A percentile compares a stretch with the other conserved stretches of the same genome.
These are phyloP conservation scores for Xylariaceae sp. DNA, from an alignment of 2,329 filamentous ascomycete species.

Conservation along the genomic window DNA sequence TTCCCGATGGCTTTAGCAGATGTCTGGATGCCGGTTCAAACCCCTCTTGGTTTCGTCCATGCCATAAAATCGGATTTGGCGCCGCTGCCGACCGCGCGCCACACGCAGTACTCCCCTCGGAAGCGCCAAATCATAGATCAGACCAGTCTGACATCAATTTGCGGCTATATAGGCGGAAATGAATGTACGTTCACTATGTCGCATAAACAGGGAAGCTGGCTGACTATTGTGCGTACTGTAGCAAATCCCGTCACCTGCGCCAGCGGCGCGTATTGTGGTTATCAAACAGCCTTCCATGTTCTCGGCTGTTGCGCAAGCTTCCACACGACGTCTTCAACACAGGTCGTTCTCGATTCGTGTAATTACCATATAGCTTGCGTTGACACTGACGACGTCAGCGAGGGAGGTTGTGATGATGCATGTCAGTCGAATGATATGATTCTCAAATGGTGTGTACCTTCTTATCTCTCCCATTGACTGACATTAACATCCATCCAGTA, in stretches of 20 bases:
- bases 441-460: not conserved
- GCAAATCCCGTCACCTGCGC: not conserved
- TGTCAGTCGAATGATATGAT: not conserved
- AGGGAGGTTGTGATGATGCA: not conserved
- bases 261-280: not conserved
- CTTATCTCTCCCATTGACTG: not conserved
- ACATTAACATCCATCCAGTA: not conserved
- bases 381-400: not conserved
- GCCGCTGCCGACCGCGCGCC: not conserved
- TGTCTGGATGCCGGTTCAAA: not conserved
- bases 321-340: not conserved
- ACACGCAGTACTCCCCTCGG: not conserved
- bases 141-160: not conserved
- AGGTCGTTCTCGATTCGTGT: not conserved
- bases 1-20: not conserved
- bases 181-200: not conserved
- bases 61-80: not conserved
- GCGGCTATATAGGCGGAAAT: not conserved
- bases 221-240: not conserved
- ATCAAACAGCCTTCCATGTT: not conserved
- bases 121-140: not conserved
- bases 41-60: not conserved
- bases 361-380: not conserved
- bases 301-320: not conserved
- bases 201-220: not conserved